Evolutionary conservation across 768 basidiomycete species (phyloP).

Genomic region (Amanita thiersii): DNA sequence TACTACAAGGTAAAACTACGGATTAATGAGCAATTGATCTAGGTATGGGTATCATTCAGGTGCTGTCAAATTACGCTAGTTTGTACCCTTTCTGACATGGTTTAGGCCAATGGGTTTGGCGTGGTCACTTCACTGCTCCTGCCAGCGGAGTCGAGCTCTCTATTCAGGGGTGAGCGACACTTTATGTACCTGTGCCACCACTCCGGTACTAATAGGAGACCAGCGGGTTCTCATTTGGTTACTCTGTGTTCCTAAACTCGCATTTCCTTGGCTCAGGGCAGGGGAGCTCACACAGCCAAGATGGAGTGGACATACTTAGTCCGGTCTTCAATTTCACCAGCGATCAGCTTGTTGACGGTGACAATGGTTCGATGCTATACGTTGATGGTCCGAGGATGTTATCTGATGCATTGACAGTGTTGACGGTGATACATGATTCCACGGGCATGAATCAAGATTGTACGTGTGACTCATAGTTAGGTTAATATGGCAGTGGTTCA

Average conservation of each 20-base stretch:
- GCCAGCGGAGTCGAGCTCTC: slow-evolving; percentile 31
- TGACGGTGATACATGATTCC: slow-evolving; percentile 27
- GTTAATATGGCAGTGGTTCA: neutral
- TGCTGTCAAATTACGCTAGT: neutral
- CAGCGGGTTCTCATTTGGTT: slow-evolving; percentile 33
- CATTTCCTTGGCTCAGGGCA: slow-evolving; percentile 33
- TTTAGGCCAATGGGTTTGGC: slow-evolving; percentile 33
- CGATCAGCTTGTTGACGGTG: slow-evolving; percentile 19
- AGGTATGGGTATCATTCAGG: slow-evolving; percentile 24
- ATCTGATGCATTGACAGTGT: slow-evolving; percentile 15
- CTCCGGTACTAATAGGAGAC: neutral
- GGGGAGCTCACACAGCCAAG: slow-evolving; percentile 25
- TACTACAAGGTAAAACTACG: neutral
- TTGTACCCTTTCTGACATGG: neutral
- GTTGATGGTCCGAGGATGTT: no score
- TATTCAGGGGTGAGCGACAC: slow-evolving; percentile 26
- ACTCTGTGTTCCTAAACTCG: slow-evolving; percentile 34
- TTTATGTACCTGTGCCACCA: neutral
- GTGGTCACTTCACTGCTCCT: slow-evolving; percentile 33
- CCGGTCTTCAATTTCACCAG: slow-evolving; percentile 25
- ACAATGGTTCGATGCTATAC: slow-evolving; percentile 16
- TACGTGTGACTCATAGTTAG: no score
- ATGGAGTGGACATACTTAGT: slow-evolving; percentile 24
- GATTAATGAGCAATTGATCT: neutral
- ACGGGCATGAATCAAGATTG: slow-evolving; percentile 30